Percentiles rank a stretch among this genome's conserved stretches.
Evolutionary conservation across 1,284 basidiomycete species (phyloP).

Genomic region (Cryptococcus sp.): DNA sequence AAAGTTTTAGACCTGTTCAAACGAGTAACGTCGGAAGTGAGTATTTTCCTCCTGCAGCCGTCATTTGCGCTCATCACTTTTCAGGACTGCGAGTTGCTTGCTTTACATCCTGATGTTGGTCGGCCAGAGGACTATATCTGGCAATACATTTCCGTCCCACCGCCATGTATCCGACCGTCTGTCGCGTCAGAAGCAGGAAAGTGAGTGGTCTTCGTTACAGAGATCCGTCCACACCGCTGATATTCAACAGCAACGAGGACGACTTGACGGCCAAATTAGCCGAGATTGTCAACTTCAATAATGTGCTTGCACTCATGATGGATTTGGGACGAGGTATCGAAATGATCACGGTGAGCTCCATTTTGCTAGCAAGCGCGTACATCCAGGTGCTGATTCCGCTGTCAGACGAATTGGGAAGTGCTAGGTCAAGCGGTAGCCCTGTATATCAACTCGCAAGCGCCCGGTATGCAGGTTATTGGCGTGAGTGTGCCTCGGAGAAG

Average conservation of each 20-base stretch:
- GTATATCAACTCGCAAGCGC: conserved; percentile 98
- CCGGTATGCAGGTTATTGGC: conserved; percentile 79
- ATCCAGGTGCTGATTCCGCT: not conserved
- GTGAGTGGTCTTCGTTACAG: conserved; percentile 33
- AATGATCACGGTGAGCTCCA: conserved; percentile 73
- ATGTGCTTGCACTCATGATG: conserved; percentile 86
- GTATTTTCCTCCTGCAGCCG: conserved; percentile 23
- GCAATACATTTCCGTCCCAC: conserved; percentile 99
- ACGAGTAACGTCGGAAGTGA: conserved; percentile 85
- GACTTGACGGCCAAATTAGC: conserved; percentile 97
- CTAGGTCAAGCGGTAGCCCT: conserved; percentile 92
- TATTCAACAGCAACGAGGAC: conserved; percentile 81
- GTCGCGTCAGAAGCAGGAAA: conserved; percentile 92
- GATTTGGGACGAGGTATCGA: conserved; percentile 83
- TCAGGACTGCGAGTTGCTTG: conserved; percentile 92
- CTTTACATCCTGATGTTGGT: conserved; percentile 83
- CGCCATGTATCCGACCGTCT: conserved; percentile 95
- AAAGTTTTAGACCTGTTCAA: conserved; percentile 93
- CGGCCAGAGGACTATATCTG: conserved; percentile 97
- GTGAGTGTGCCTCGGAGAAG: conserved; percentile 28
- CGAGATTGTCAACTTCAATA: conserved; percentile 95
- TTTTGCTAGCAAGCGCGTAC: not conserved
- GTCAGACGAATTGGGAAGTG: conserved; percentile 92
- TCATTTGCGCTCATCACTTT: not conserved
- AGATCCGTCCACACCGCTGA: not conserved